Evolutionary conservation across 345 rosid genomes (phyloP).

Genomic region (Euphorbia tirucalli): DNA sequence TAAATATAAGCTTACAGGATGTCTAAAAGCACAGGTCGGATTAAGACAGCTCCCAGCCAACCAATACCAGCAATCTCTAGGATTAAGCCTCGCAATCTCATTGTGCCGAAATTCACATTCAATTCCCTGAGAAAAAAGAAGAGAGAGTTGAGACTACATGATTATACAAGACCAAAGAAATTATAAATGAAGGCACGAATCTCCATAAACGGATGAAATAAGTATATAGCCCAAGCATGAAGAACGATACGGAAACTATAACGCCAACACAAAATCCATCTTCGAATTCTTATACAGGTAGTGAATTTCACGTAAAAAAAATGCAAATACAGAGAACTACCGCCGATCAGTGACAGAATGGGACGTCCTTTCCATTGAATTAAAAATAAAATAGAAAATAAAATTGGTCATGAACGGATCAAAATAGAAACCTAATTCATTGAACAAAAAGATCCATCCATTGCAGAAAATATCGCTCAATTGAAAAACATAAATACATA

Average conservation of each 20-base stretch:
- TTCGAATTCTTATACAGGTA: not conserved
- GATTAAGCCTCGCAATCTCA: constrained; percentile 25
- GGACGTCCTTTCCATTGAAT: too few species aligned
- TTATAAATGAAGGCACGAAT: not conserved
- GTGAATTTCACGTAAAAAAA: not conserved
- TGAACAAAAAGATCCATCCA: not conserved
- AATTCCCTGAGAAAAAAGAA: not conserved
- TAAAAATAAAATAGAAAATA: too few species aligned
- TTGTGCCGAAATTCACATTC: constrained; percentile 25
- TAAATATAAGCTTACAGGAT: constrained; percentile 17
- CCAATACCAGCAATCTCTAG: constrained; percentile 27
- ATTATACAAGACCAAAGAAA: not conserved
- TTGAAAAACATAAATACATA: not conserved
- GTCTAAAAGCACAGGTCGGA: constrained; percentile 26
- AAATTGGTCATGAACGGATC: not conserved
- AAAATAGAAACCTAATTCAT: not conserved
- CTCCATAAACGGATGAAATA: not conserved
- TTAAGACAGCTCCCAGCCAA: constrained; percentile 17
- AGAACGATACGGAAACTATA: not conserved
- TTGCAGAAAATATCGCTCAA: not conserved
- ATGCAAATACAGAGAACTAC: too few species aligned
- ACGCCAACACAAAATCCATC: not conserved
- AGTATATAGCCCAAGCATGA: not conserved
- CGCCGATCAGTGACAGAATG: too few species aligned
- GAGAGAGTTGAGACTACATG: not conserved